Conservation (phyloP, 129 eudicot species). For the Pulicaria dysenterica region DNA sequence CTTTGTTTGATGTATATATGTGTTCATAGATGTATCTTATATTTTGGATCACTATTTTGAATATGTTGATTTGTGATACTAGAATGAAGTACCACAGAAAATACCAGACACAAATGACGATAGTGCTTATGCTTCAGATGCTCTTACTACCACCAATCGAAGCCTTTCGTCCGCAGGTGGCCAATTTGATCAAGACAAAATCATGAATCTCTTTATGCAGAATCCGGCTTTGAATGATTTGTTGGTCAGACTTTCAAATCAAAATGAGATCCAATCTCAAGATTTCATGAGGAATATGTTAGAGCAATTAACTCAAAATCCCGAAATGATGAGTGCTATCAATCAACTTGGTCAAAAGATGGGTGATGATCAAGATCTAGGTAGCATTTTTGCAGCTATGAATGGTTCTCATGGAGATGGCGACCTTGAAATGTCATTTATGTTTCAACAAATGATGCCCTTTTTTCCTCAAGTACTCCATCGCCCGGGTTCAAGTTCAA, state of each 20-base stretch:
- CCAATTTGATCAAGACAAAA: conserved; percentile 50
- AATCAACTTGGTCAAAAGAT: conserved; percentile 79
- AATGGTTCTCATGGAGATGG: conserved; percentile 41
- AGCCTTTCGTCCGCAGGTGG: conserved; percentile 28
- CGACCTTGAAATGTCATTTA: conserved; percentile 64
- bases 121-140: conserved; percentile 14
- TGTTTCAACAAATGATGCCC: conserved; percentile 96
- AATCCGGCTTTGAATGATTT: conserved; percentile 66
- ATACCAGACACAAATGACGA: conserved; percentile 27
- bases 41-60: not conserved
- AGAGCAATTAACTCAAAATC: conserved; percentile 75
- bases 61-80: conserved; percentile 4
- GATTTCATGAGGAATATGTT: conserved; percentile 64
- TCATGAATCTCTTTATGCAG: conserved; percentile 59
- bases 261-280: conserved; percentile 67
- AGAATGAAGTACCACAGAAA: conserved; percentile 52
- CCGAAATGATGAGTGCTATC: conserved; percentile 66
- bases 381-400: conserved; percentile 55
- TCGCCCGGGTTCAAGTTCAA: conserved; percentile 44
- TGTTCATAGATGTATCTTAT: not conserved
- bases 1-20: no score
- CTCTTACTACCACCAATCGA: conserved; percentile 20
- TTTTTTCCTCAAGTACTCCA: conserved; percentile 60
- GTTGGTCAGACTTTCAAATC: conserved; percentile 65
- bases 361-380: conserved; percentile 56